Percentiles rank a stretch among this genome's conserved stretches.
phyloP scores from a whole-genome alignment of 2,329 filamentous ascomycete genomes.

The Colletotrichum sp. region DNA sequence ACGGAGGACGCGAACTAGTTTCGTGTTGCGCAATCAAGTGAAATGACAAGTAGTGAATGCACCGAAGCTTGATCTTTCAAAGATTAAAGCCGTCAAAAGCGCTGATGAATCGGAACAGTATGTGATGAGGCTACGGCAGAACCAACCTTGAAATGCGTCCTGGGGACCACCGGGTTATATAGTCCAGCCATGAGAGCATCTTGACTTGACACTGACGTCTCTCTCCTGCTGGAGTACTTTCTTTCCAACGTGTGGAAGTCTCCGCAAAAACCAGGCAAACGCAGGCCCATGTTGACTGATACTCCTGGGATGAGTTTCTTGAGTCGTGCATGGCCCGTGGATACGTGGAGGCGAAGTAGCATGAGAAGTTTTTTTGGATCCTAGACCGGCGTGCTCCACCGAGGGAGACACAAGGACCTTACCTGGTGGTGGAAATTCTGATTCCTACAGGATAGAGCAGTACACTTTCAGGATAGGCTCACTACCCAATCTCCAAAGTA shows the following conservation, averaged over 20 bases:
- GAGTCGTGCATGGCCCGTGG: conserved; percentile 20
- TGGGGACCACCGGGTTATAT: conserved; percentile 5
- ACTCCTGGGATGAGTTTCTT: conserved; percentile 18
- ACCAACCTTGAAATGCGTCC: background rate
- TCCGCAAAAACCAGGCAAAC: conserved; percentile 24
- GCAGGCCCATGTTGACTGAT: conserved; percentile 13
- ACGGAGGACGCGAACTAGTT: background rate
- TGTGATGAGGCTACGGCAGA: background rate
- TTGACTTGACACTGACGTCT: conserved; percentile 20
- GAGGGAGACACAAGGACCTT: conserved; percentile 5
- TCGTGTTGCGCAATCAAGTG: background rate
- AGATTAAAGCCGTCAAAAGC: background rate
- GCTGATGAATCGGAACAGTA: background rate
- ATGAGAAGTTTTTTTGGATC: conserved; percentile 20
- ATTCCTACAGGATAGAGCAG: background rate
- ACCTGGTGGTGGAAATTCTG: conserved; percentile 2
- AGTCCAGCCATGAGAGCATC: conserved; percentile 3
- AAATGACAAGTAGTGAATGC: background rate
- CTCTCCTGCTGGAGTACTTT: background rate
- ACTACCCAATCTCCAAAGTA: background rate
- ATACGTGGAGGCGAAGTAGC: conserved; percentile 21
- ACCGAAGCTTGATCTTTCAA: background rate
- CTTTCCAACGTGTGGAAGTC: background rate
- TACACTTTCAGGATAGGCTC: background rate
- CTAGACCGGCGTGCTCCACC: conserved; percentile 10